Evolutionary conservation across 768 basidiomycete species (phyloP).

Genomic region (Boletus rubropictus): DNA sequence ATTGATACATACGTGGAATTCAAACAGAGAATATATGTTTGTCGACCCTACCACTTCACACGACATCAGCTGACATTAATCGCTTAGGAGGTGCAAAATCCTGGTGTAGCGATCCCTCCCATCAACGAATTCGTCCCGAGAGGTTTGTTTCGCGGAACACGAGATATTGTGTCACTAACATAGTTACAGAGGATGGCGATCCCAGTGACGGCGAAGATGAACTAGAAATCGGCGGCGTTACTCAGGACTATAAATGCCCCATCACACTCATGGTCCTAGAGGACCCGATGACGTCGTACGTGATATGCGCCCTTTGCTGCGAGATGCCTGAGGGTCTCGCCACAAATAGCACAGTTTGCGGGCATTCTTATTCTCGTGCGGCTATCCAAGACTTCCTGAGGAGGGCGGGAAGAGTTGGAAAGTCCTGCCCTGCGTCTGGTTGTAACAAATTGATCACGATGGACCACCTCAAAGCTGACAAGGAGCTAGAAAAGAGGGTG

Average conservation of each 20-base stretch:
- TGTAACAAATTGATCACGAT: constrained; percentile 57
- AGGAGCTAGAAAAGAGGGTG: constrained; percentile 56
- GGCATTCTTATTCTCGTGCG: constrained; percentile 74
- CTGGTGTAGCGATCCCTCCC: constrained; percentile 68
- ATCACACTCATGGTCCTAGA: constrained; percentile 60
- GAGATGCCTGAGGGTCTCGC: constrained; percentile 1
- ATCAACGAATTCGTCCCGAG: constrained; percentile 64
- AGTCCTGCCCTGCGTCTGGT: constrained; percentile 66
- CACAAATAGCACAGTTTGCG: constrained; percentile 52
- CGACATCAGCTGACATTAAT: constrained; percentile 6
- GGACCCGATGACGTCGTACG: constrained; percentile 81
- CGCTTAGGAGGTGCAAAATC: constrained; percentile 59
- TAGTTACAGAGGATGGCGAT: constrained; percentile 63
- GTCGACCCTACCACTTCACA: constrained; percentile 20
- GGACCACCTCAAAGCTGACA: constrained; percentile 47
- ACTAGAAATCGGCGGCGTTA: constrained; percentile 79
- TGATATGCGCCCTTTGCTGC: not conserved
- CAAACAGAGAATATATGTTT: constrained; percentile 61
- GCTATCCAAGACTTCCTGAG: constrained; percentile 65
- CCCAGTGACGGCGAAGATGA: constrained; percentile 84
- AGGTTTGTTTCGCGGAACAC: constrained; percentile 39
- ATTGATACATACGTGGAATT: constrained; percentile 54
- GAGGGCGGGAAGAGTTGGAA: constrained; percentile 27
- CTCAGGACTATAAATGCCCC: constrained; percentile 81
- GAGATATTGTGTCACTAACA: not conserved